phyloP scores from a whole-genome alignment of 2,329 filamentous ascomycete species.

The Aspergillaceae sp. region DNA sequence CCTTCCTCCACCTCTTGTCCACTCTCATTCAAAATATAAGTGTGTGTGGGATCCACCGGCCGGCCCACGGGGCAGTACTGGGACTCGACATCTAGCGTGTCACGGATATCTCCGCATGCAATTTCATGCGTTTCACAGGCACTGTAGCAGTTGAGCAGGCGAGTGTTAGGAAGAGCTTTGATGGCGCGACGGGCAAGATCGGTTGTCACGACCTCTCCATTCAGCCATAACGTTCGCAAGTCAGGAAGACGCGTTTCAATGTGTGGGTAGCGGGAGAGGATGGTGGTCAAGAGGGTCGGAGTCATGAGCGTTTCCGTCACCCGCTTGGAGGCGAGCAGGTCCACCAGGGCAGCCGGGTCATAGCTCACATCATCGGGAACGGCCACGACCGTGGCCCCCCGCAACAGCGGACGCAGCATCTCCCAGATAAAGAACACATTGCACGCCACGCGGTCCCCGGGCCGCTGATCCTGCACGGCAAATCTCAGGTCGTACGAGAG shows the following conservation, averaged over 20 bases:
- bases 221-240: slow-evolving; percentile 66
- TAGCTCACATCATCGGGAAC: slow-evolving; percentile 71
- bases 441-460: slow-evolving; percentile 72
- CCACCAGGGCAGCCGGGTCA: slow-evolving; percentile 64
- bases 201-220: slow-evolving; percentile 73
- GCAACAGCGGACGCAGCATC: slow-evolving; percentile 65
- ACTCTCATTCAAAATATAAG: slow-evolving; percentile 64
- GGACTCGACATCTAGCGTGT: slow-evolving; percentile 56
- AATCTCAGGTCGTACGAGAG: slow-evolving; percentile 68
- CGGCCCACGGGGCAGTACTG: slow-evolving; percentile 66
- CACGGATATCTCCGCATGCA: slow-evolving; percentile 64
- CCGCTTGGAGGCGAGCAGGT: slow-evolving; percentile 55
- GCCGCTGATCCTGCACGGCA: slow-evolving; percentile 56
- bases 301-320: slow-evolving; percentile 80
- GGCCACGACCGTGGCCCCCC: slow-evolving; percentile 66
- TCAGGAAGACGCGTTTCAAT: slow-evolving; percentile 56
- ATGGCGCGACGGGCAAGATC: slow-evolving; percentile 63
- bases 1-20: slow-evolving; percentile 56
- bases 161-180: slow-evolving; percentile 58
- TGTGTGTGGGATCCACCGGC: slow-evolving; percentile 57
- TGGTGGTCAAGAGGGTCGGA: slow-evolving; percentile 65
- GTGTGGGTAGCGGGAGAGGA: slow-evolving; percentile 60
- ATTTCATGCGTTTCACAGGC: slow-evolving; percentile 76
- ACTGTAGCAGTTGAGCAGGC: slow-evolving; percentile 71
- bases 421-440: slow-evolving; percentile 87